A percentile compares a stretch with the other conserved stretches of the same genome.
Conservation (phyloP, 2,329 filamentous ascomycete species). For the Phaeophleospora eucalypticola region DNA sequence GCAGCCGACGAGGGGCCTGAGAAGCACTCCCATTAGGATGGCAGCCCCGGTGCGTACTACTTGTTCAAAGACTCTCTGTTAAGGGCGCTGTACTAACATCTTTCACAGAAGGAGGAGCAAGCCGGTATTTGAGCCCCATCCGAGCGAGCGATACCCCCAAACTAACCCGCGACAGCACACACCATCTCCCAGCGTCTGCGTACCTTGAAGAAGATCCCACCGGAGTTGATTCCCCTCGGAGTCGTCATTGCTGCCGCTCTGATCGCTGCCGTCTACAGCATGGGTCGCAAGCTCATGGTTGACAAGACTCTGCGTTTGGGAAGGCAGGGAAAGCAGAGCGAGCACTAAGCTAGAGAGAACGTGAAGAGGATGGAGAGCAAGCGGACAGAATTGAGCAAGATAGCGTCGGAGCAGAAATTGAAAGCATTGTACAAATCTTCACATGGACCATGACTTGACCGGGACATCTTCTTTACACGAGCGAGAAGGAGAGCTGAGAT, state of each 20-base stretch:
- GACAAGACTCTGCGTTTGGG: slow-evolving; percentile 90
- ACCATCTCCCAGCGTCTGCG: slow-evolving; percentile 94
- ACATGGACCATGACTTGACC: too few relatives aligned
- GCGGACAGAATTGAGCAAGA: too few relatives aligned
- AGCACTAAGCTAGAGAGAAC: slow-evolving; percentile 17
- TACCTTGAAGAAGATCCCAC: slow-evolving; percentile 81
- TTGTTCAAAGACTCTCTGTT: too few relatives aligned
- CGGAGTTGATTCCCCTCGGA: slow-evolving; percentile 90
- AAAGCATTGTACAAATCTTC: slow-evolving; percentile 14
- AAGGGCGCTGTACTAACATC: slow-evolving; percentile 20
- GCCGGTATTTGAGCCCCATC: slow-evolving; percentile 47
- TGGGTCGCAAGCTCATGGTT: slow-evolving; percentile 72
- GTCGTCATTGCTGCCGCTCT: slow-evolving; percentile 76
- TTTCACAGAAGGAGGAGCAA: slow-evolving; percentile 59
- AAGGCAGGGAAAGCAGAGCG: slow-evolving; percentile 55
- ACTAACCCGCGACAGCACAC: slow-evolving; percentile 61
- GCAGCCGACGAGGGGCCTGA: slow-evolving; percentile 33
- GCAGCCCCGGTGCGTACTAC: slow-evolving; percentile 31
- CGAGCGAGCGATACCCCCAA: not conserved
- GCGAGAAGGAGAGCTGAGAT: not conserved
- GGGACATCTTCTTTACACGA: too few relatives aligned
- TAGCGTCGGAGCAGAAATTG: not conserved
- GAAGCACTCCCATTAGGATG: slow-evolving; percentile 28
- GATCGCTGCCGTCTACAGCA: slow-evolving; percentile 75
- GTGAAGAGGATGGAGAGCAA: not conserved